These are phyloP conservation scores for Austroboletus festivus DNA, from an alignment of 768 basidiomycete genomes.

Conservation along the genomic window DNA sequence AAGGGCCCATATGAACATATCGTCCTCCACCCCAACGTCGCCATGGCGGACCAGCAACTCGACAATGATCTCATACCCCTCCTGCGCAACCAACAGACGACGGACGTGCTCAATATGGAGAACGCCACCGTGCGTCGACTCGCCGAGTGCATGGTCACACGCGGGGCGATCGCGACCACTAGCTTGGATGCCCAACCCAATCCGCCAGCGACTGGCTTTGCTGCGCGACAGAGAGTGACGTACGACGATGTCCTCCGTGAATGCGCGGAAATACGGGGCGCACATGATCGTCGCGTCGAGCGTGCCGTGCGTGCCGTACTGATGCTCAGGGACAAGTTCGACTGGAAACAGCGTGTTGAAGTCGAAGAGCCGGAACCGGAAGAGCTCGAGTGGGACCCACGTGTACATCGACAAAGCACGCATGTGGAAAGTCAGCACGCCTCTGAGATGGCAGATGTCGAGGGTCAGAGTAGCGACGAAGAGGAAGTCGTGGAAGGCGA, in stretches of 20 bases:
- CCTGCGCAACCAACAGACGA: slow-evolving; percentile 76
- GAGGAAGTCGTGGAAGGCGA: slow-evolving; percentile 38
- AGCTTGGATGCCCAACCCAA: slow-evolving; percentile 42
- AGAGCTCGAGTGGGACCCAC: slow-evolving; percentile 70
- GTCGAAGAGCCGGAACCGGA: slow-evolving; percentile 79
- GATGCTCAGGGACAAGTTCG: slow-evolving; percentile 76
- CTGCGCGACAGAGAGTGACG: slow-evolving; percentile 25
- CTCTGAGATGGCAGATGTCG: slow-evolving; percentile 24
- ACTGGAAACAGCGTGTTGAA: slow-evolving; percentile 78
- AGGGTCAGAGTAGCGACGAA: slow-evolving; percentile 37
- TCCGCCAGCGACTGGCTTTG: slow-evolving; percentile 26
- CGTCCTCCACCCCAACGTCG: slow-evolving; percentile 58
- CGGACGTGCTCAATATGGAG: slow-evolving; percentile 69
- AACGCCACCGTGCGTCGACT: slow-evolving; percentile 70
- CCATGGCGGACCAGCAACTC: slow-evolving; percentile 61
- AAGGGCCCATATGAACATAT: slow-evolving; percentile 56
- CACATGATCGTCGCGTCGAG: slow-evolving; percentile 74
- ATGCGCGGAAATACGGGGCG: slow-evolving; percentile 61
- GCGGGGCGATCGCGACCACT: slow-evolving; percentile 43
- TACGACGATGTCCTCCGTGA: slow-evolving; percentile 64
- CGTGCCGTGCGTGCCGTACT: slow-evolving; percentile 75
- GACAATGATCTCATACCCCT: slow-evolving; percentile 73
- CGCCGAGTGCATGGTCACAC: slow-evolving; percentile 61
- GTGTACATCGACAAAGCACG: slow-evolving; percentile 27
- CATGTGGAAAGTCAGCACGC: slow-evolving; percentile 7